phyloP scores from a whole-genome alignment of 441 rosid genomes.

The Syzygium malaccense region DNA sequence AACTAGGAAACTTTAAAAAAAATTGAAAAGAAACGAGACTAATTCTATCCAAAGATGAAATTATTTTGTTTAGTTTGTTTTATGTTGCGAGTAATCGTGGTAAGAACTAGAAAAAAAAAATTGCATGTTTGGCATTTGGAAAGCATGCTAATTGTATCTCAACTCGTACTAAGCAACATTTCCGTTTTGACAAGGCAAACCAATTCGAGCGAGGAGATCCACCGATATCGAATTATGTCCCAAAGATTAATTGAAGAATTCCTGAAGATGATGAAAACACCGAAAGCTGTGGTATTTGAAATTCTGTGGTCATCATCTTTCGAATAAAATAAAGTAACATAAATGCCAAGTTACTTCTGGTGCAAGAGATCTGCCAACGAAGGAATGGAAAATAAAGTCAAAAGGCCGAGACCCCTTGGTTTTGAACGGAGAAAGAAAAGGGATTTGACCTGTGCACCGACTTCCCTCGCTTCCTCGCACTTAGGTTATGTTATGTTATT shows the following conservation, averaged over 20 bases:
- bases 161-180: accelerated
- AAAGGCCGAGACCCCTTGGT: neutral
- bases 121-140: neutral
- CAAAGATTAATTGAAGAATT: neutral
- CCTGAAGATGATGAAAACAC: neutral
- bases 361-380: neutral
- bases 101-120: neutral
- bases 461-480: no score
- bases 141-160: neutral
- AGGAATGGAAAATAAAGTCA: neutral
- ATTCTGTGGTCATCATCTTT: neutral
- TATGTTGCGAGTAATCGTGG: neutral
- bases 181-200: accelerated
- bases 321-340: neutral
- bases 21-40: neutral
- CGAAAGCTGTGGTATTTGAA: neutral
- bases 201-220: accelerated
- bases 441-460: neutral
- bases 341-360: neutral
- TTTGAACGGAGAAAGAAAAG: neutral
- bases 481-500: neutral
- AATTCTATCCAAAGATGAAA: neutral
- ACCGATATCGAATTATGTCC: neutral
- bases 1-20: neutral
- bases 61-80: neutral